Conservation (phyloP, 805 yeast species). For the Cyberlindnera galapagoensis region DNA sequence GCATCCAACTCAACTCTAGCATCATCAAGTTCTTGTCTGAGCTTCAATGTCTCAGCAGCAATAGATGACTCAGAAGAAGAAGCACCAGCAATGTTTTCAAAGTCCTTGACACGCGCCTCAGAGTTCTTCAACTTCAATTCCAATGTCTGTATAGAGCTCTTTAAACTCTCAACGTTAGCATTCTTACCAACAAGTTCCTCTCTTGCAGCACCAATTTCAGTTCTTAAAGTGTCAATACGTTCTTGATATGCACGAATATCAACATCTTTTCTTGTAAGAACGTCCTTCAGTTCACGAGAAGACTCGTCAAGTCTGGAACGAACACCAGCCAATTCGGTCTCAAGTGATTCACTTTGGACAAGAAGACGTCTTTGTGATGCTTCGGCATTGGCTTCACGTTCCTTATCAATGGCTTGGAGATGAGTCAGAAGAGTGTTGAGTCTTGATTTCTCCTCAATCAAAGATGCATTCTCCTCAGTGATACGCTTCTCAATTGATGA, state of each 20-base stretch:
- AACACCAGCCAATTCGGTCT: constrained; percentile 36
- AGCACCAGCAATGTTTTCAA: constrained; percentile 22
- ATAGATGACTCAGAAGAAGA: constrained; percentile 22
- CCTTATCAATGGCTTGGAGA: constrained; percentile 54
- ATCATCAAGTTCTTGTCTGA: constrained; percentile 36
- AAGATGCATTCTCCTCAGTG: constrained; percentile 42
- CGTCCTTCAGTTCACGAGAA: constrained; percentile 44
- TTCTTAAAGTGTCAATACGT: constrained; percentile 49
- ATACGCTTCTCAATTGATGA: constrained; percentile 42
- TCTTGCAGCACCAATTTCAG: constrained; percentile 36
- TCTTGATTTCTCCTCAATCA: constrained; percentile 52
- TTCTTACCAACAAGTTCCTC: constrained; percentile 38
- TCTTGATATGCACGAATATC: constrained; percentile 52
- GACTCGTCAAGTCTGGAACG: constrained; percentile 42
- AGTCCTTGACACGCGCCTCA: constrained; percentile 26
- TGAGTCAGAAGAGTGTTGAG: constrained; percentile 51
- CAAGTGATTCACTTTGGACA: constrained; percentile 43
- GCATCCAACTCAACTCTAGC: constrained; percentile 49
- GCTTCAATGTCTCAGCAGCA: constrained; percentile 25
- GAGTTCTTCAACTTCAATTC: constrained; percentile 25
- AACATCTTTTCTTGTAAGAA: constrained; percentile 47
- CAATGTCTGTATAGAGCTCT: constrained; percentile 30
- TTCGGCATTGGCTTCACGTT: constrained; percentile 46
- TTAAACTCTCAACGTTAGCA: constrained; percentile 32
- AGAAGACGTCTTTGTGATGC: constrained; percentile 45